These are phyloP conservation scores for Nectriaceae sp. DNA, from an alignment of 2,329 filamentous ascomycete genomes.

Conservation along the genomic window DNA sequence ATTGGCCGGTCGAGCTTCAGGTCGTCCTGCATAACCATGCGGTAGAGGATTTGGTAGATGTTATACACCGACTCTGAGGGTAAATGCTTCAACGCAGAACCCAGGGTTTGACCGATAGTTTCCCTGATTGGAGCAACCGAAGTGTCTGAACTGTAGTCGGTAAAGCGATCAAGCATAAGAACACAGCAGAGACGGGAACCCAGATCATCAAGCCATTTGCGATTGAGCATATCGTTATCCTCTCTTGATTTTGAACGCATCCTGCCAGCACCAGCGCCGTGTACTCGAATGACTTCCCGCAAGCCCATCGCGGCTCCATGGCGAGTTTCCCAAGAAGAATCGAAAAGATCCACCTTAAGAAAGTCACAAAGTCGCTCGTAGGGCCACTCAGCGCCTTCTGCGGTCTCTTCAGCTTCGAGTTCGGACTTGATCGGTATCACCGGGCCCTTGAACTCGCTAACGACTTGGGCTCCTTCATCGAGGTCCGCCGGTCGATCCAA, in stretches of 20 bases:
- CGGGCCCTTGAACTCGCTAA: conserved; percentile 92
- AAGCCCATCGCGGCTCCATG: conserved; percentile 96
- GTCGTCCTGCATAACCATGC: conserved; percentile 90
- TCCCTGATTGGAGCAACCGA: conserved; percentile 95
- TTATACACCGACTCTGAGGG: conserved; percentile 76
- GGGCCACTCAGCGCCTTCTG: conserved; percentile 86
- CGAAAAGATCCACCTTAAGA: conserved; percentile 89
- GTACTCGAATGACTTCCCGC: conserved; percentile 87
- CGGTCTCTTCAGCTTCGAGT: conserved; percentile 74
- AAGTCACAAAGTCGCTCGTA: conserved; percentile 94
- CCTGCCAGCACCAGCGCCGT: conserved; percentile 85
- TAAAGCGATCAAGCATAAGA: conserved; percentile 95
- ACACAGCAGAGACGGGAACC: conserved; percentile 95
- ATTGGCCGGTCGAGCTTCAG: conserved; percentile 71
- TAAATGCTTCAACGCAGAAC: conserved; percentile 84
- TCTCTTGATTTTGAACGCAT: conserved; percentile 65
- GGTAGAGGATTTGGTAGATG: conserved; percentile 81
- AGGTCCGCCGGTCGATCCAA: conserved; percentile 75
- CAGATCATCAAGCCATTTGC: conserved; percentile 87
- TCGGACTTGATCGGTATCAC: conserved; percentile 81
- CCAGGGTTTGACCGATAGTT: conserved; percentile 91
- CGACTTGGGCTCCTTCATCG: conserved; percentile 89
- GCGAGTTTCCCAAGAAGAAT: conserved; percentile 90
- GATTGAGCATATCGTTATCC: conserved; percentile 80
- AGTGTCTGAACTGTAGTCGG: conserved; percentile 96